phyloP scores from a whole-genome alignment of 441 rosid genomes.

The Arabidopsis hybrid region DNA sequence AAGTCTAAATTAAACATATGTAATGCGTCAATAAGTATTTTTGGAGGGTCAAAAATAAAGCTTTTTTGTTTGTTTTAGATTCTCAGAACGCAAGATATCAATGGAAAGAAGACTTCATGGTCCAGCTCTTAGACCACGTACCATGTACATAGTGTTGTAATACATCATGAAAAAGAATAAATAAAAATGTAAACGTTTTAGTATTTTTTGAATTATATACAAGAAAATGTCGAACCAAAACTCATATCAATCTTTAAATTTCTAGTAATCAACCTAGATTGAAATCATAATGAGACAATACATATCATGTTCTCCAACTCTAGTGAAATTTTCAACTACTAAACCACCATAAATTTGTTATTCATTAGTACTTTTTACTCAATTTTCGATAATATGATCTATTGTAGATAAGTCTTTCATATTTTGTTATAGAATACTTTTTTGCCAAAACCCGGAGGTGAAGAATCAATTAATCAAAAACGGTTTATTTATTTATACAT shows the following conservation, averaged over 20 bases:
- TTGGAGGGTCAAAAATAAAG: neutral
- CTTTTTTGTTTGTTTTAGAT: neutral
- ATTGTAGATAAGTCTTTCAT: neutral
- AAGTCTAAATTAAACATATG: neutral
- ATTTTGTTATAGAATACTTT: neutral
- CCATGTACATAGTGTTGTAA: neutral
- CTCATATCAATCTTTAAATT: neutral
- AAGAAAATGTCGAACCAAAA: neutral
- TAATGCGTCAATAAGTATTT: constrained; percentile 1
- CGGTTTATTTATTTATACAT: neutral
- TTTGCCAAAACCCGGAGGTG: neutral
- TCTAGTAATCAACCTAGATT: neutral
- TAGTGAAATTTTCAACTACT: neutral
- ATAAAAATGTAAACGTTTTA: neutral
- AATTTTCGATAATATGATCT: neutral
- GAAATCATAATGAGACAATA: neutral
- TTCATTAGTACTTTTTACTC: neutral
- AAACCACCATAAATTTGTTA: neutral
- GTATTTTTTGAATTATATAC: neutral
- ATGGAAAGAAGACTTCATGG: neutral
- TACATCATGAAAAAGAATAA: neutral
- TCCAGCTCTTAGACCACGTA: neutral
- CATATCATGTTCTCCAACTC: neutral
- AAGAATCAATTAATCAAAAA: neutral
- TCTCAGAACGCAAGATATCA: neutral